Evolutionary conservation across 169 alveolate genomes (phyloP).

Genomic region (Plasmodium knowlesi): DNA sequence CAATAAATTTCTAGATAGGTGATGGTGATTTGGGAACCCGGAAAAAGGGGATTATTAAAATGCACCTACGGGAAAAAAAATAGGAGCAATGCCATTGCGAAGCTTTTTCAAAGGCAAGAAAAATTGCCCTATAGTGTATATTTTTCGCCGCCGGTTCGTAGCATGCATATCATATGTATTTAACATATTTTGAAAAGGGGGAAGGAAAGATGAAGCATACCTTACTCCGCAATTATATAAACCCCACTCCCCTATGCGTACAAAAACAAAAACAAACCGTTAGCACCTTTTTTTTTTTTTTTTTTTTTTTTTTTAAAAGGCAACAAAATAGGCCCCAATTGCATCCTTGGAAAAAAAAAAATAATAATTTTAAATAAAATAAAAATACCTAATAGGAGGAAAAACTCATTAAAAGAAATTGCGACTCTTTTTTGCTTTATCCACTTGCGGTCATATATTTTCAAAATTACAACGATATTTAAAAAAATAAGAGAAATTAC

Average conservation of each 20-base stretch:
- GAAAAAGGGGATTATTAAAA: constrained; percentile 37
- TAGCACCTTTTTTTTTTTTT: not conserved
- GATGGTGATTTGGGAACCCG: not conserved
- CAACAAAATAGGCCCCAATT: not conserved
- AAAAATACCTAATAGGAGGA: not conserved
- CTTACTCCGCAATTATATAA: not conserved
- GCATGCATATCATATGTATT: not conserved
- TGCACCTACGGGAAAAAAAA: not conserved
- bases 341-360: not conserved
- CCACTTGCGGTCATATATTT: not conserved
- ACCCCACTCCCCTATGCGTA: not conserved
- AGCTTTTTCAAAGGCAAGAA: not conserved
- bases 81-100: not conserved
- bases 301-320: no score
- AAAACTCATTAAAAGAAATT: no score
- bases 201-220: not conserved
- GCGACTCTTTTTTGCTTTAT: not conserved
- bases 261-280: not conserved
- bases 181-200: not conserved
- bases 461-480: not conserved
- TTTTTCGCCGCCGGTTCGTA: not conserved
- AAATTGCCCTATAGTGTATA: not conserved
- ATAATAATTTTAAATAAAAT: not conserved
- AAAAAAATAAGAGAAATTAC: not conserved
- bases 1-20: not conserved